Conservation (phyloP, 139 green algal genomes). For the Nannochloris sp. region DNA sequence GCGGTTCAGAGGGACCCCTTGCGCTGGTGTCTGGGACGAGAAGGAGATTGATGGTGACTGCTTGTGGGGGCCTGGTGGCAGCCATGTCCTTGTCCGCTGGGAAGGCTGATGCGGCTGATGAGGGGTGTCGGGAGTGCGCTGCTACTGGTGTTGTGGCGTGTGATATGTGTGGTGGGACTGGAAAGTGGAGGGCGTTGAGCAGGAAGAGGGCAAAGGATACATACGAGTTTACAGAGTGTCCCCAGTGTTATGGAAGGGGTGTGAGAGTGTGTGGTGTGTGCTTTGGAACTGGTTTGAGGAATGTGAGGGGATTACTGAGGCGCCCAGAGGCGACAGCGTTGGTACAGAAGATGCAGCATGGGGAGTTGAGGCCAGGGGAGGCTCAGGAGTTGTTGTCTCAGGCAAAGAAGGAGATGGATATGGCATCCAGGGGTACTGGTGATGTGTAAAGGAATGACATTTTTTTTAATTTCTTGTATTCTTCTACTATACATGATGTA, state of each 20-base stretch:
- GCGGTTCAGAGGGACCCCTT: not conserved
- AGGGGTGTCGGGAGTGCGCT: slow-evolving; percentile 66
- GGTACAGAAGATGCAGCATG: slow-evolving; percentile 91
- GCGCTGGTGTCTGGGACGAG: not conserved
- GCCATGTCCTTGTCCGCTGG: not conserved
- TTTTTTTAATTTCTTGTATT: not conserved
- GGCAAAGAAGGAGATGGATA: not conserved
- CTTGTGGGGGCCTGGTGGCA: not conserved
- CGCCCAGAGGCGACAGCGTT: slow-evolving; percentile 79
- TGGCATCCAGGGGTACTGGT: not conserved
- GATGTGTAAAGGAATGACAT: not conserved
- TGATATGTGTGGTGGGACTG: slow-evolving; percentile 97
- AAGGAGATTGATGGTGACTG: not conserved
- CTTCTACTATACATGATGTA: not conserved
- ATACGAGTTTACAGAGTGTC: slow-evolving; percentile 98
- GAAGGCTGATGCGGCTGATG: not conserved
- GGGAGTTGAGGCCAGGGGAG: slow-evolving; percentile 55
- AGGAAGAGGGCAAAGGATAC: slow-evolving; percentile 74
- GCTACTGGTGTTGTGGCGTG: slow-evolving; percentile 69
- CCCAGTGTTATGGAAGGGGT: slow-evolving; percentile 88
- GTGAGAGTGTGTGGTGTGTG: slow-evolving; percentile 87
- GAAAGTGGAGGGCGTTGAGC: slow-evolving; percentile 93
- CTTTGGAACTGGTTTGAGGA: slow-evolving; percentile 89
- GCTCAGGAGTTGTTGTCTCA: slow-evolving; percentile 21
- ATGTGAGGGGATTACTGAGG: slow-evolving; percentile 85